These are phyloP conservation scores for Zymoseptoria crescenta DNA, from an alignment of 2,329 filamentous ascomycete species.

Conservation along the genomic window DNA sequence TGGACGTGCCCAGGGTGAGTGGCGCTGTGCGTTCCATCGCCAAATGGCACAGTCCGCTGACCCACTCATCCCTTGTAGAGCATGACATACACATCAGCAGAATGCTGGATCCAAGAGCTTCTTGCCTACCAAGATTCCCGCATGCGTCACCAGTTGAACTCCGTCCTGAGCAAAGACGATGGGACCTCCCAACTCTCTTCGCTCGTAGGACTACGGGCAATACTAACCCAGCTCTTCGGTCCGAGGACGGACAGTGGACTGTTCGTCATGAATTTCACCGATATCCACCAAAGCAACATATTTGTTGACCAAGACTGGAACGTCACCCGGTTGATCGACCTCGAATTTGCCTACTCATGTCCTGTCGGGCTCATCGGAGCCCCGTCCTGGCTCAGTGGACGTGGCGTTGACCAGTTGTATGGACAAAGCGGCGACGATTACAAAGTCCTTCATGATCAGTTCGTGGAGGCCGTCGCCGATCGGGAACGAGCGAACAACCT, in stretches of 20 bases:
- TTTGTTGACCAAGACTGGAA: constrained; percentile 31
- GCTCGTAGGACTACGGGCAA: constrained; percentile 2
- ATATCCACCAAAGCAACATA: constrained; percentile 36
- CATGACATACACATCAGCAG: constrained; percentile 8
- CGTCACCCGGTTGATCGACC: constrained; percentile 29
- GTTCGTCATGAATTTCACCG: constrained; percentile 27
- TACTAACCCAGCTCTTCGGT: constrained; percentile 1
- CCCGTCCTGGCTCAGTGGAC: not conserved
- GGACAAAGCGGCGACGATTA: not conserved
- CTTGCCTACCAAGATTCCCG: constrained; percentile 10
- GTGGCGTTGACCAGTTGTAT: not conserved
- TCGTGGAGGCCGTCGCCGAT: not conserved
- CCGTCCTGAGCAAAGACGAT: constrained; percentile 8
- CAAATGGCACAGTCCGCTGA: not conserved
- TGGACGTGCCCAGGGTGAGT: constrained; percentile 8
- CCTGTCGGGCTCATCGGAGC: not conserved
- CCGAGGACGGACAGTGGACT: not conserved
- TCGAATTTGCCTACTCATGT: constrained; percentile 24
- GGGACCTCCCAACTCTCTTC: constrained; percentile 9
- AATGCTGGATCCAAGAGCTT: constrained; percentile 7
- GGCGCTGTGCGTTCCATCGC: not conserved
- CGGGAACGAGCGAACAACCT: not conserved
- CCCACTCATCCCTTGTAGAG: not conserved
- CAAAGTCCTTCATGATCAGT: not conserved
- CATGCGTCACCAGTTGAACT: constrained; percentile 10